Percentiles rank a stretch among this genome's conserved stretches.
phyloP scores from a whole-genome alignment of 2,329 filamentous ascomycete species.

The Colletotrichum spinosum region DNA sequence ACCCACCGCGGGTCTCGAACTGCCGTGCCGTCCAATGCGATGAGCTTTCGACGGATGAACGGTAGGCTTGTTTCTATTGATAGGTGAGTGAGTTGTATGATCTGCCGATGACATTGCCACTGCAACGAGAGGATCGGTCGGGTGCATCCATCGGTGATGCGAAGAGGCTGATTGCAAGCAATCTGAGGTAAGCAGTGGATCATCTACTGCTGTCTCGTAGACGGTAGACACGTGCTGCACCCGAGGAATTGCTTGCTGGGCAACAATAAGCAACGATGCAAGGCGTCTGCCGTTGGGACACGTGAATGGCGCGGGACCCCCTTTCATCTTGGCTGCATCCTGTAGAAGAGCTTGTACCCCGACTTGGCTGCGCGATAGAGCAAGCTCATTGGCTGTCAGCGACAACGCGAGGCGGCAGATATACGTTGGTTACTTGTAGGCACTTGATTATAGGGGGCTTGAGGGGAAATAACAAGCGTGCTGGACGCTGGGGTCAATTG shows the following conservation, averaged over 20 bases:
- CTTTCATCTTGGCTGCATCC: constrained; percentile 31
- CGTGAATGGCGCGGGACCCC: constrained; percentile 14
- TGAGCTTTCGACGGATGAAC: background rate
- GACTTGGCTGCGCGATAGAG: constrained; percentile 13
- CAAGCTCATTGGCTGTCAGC: constrained; percentile 24
- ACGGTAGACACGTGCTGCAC: no score
- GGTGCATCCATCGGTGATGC: background rate
- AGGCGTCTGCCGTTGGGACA: background rate
- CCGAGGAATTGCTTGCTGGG: no score
- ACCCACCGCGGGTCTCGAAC: background rate
- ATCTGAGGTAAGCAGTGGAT: constrained; percentile 4
- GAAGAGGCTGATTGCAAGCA: constrained; percentile 2
- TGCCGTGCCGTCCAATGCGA: no score
- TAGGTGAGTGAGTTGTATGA: background rate
- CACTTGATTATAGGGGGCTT: background rate
- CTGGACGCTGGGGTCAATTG: constrained; percentile 10
- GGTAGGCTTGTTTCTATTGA: background rate
- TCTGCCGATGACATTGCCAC: background rate
- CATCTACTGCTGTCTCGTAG: background rate
- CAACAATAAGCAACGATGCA: background rate
- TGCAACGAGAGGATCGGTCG: background rate
- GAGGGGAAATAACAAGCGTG: background rate
- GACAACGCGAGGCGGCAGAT: constrained; percentile 31
- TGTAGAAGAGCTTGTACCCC: constrained; percentile 11
- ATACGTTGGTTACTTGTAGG: background rate